Conservation (phyloP, 2,329 filamentous ascomycete species). For the Botrytis byssoidea region DNA sequence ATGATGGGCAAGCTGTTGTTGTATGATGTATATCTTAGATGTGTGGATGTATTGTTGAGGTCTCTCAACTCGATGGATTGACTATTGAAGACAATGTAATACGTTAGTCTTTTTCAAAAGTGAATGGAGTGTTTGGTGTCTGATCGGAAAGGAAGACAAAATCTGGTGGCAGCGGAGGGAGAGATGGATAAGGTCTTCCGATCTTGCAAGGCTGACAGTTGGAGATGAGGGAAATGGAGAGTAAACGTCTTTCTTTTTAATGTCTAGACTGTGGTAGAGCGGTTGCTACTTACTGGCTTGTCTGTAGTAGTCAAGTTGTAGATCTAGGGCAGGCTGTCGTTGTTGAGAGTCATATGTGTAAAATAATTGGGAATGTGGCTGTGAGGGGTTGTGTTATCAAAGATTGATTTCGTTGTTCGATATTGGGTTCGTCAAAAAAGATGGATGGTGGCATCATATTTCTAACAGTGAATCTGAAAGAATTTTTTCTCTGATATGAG, state of each 20-base stretch:
- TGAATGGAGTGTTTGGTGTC: neutral
- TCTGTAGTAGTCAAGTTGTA: constrained; percentile 31
- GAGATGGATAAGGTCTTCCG: constrained; percentile 14
- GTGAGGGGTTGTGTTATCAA: neutral
- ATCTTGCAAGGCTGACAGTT: constrained; percentile 22
- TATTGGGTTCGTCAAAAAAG: neutral
- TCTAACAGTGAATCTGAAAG: neutral
- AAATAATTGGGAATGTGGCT: neutral
- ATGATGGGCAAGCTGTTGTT: constrained; percentile 41
- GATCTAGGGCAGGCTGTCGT: constrained; percentile 23
- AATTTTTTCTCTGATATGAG: neutral
- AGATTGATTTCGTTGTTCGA: neutral
- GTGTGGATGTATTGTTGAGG: neutral
- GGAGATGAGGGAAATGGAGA: constrained; percentile 19
- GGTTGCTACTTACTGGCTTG: constrained; percentile 22
- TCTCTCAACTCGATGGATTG: neutral
- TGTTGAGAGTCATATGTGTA: neutral
- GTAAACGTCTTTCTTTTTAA: constrained; percentile 29
- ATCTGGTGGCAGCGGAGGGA: neutral
- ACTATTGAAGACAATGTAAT: neutral
- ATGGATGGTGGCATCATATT: neutral
- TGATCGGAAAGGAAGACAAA: neutral
- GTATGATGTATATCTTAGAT: neutral
- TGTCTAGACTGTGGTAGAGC: constrained; percentile 19
- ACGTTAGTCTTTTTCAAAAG: neutral